A percentile compares a stretch with the other conserved stretches of the same genome.
These are phyloP conservation scores for Leucocoprinus birnbaumii DNA, from an alignment of 768 basidiomycete species.

Conservation along the genomic window DNA sequence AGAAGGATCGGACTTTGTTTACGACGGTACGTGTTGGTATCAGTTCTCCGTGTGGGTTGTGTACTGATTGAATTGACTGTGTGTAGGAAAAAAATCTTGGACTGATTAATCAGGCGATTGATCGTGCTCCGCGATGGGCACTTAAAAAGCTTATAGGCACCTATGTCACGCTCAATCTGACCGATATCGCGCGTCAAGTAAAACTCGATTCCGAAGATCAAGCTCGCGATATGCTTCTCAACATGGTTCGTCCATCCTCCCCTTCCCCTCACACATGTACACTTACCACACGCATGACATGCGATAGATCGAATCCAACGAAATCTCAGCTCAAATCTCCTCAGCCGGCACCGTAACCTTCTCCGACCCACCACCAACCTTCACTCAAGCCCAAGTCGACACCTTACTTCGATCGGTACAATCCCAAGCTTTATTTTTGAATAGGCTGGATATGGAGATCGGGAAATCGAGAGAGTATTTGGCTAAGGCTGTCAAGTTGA, in stretches of 20 bases:
- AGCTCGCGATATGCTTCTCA: conserved; percentile 57
- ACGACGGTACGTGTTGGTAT: conserved; percentile 36
- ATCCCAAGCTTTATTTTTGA: conserved; percentile 46
- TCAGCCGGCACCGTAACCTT: conserved; percentile 73
- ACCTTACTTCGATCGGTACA: conserved; percentile 51
- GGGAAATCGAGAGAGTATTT: conserved; percentile 71
- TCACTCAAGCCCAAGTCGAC: conserved; percentile 63
- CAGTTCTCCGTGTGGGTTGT: not conserved
- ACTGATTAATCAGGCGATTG: conserved; percentile 62
- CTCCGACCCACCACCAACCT: conserved; percentile 56
- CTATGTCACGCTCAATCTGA: conserved; percentile 73
- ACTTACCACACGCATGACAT: not conserved
- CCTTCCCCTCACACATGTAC: not conserved
- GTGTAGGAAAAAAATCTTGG: conserved; percentile 71
- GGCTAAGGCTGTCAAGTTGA: conserved; percentile 44
- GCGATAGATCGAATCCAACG: conserved; percentile 64
- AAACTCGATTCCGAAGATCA: conserved; percentile 50
- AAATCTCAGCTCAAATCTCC: conserved; percentile 69
- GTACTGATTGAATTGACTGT: not conserved
- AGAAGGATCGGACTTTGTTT: conserved; percentile 57
- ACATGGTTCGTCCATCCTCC: conserved; percentile 55
- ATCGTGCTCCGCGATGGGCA: conserved; percentile 72
- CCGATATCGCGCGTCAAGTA: conserved; percentile 63
- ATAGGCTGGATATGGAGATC: conserved; percentile 50
- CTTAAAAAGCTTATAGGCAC: conserved; percentile 80